These are phyloP conservation scores for Quillaja saponaria DNA, from an alignment of 306 rosid species.

Conservation along the genomic window DNA sequence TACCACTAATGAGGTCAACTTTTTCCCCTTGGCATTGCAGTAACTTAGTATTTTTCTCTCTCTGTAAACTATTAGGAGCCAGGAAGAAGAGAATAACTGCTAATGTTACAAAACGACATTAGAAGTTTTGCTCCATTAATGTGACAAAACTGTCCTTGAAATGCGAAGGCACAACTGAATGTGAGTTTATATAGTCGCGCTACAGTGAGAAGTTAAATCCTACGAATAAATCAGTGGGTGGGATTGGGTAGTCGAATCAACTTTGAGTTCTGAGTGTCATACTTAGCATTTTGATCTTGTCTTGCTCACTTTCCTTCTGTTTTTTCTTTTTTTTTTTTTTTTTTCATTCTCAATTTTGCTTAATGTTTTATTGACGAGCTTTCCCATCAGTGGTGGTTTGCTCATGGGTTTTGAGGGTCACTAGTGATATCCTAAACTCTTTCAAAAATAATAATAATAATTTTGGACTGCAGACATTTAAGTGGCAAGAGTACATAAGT, in stretches of 20 bases:
- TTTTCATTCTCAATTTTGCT: too few species aligned
- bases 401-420: too few species aligned
- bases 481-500: conserved; percentile 83
- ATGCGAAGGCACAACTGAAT: neutral
- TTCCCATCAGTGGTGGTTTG: too few species aligned
- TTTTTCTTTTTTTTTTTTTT: neutral
- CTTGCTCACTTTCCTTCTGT: too few species aligned
- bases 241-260: too few species aligned
- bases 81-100: neutral
- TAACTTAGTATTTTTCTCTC: conserved; percentile 13
- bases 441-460: neutral
- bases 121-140: neutral
- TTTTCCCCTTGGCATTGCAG: conserved; percentile 26
- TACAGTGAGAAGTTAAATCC: neutral
- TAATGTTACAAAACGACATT: conserved; percentile 7
- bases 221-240: too few species aligned
- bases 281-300: too few species aligned
- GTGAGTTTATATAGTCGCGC: conserved; percentile 3
- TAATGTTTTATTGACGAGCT: too few species aligned
- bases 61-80: conserved; percentile 10
- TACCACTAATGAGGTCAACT: conserved; percentile 88
- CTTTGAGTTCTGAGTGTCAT: too few species aligned
- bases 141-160: conserved; percentile 1
- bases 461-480: conserved; percentile 62
- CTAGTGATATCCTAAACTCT: conserved; percentile 23